These are phyloP conservation scores for Harrya chromipes DNA, from an alignment of 768 basidiomycete species.

Conservation along the genomic window DNA sequence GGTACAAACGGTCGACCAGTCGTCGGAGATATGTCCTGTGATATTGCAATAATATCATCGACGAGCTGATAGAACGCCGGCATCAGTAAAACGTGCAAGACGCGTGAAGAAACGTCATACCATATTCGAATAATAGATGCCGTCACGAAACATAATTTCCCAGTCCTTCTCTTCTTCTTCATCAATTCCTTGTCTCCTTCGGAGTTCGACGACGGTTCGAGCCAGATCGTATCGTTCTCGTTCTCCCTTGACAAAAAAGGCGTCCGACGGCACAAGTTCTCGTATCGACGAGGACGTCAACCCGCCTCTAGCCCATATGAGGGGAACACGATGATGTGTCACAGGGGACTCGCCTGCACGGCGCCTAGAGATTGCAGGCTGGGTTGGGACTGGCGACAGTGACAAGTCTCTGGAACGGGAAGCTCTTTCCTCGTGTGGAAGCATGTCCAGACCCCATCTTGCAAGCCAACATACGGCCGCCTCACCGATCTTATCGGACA, in stretches of 20 bases:
- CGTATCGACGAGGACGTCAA: conserved; percentile 71
- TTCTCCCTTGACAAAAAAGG: conserved; percentile 76
- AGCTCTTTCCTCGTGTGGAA: conserved; percentile 55
- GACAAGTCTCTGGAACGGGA: conserved; percentile 14
- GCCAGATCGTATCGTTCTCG: conserved; percentile 79
- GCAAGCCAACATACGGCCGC: conserved; percentile 85
- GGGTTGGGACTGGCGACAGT: conserved; percentile 13
- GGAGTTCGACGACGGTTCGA: conserved; percentile 68
- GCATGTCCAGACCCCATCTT: conserved; percentile 80
- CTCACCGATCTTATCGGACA: conserved; percentile 90
- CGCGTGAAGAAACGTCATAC: conserved; percentile 36
- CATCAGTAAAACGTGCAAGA: not conserved
- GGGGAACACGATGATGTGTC: conserved; percentile 35
- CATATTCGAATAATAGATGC: conserved; percentile 88
- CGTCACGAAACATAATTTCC: conserved; percentile 64
- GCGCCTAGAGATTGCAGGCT: conserved; percentile 18
- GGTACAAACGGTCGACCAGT: conserved; percentile 71
- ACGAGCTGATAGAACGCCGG: conserved; percentile 54
- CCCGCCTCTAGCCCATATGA: conserved; percentile 75
- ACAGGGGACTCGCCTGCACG: conserved; percentile 22
- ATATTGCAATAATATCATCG: conserved; percentile 75
- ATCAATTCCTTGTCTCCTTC: conserved; percentile 51
- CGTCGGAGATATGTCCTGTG: conserved; percentile 69
- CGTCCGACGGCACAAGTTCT: conserved; percentile 72
- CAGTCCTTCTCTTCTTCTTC: conserved; percentile 70